Evolutionary conservation across 768 basidiomycete genomes (phyloP), one percentile per base, ranked within the genome.

Genomic region (Austroboletus eburneus): DNA sequence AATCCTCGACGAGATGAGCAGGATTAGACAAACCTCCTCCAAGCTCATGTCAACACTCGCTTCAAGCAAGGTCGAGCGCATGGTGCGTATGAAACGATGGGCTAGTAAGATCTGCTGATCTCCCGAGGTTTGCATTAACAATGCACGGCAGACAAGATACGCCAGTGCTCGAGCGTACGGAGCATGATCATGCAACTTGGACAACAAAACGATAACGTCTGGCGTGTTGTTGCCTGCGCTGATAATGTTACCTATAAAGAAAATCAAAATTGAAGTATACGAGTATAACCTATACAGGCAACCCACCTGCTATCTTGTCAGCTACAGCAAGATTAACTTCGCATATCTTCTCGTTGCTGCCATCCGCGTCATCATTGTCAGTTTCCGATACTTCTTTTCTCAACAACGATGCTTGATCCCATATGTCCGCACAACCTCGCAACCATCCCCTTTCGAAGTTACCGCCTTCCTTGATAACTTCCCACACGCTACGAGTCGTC

Each of bases 401-500:
- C 18, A 59, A 55, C 42, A 63, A 62, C 47, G 66, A 68, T 56
- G 42, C 38, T 20, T 17, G 46, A 27, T 62, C 51, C 48, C 81
- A 69, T 4, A 76, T 48, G 14, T 72, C 69, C 3, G 71, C 66
- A 49, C 82, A 86, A n/a, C 78, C 85, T 1, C 53, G 66, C 16
- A 88, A 59, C 69, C 83, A 72, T 50, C 64, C 66, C 5, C 36
- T 59, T 38, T 57, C 63, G 43, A 49, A 54, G 46, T 63, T 53
- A n/a, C 51, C 52, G 41, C 61, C 40, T 12, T 72, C 72, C n/a
- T 57, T 63, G 46, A 92, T 59, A n/a, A 77, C 64, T 45, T 82
- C 81, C 91, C 91, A 94, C 0, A 82, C 78, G n/a, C 74, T 61
- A 18, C 78, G 73, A 0, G 80, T 74, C 1, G 79, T 85, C 58